Evolutionary conservation across 2,329 filamentous ascomycete genomes (phyloP).

Genomic region (Alternaria angustiovoidea): DNA sequence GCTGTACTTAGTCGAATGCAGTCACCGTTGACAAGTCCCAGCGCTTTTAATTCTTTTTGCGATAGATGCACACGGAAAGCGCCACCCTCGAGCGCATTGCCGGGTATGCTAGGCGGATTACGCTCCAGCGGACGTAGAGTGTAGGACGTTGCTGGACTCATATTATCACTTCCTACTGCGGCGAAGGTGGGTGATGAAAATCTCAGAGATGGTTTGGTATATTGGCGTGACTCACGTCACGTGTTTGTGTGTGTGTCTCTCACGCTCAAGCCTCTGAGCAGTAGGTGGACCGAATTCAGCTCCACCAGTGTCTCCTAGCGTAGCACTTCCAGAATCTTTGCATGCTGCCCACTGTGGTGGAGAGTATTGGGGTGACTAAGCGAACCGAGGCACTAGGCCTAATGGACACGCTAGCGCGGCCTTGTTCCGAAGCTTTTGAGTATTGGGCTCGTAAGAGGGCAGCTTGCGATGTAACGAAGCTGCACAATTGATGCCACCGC

Average conservation of each 20-base stretch:
- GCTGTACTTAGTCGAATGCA: conserved; percentile 61
- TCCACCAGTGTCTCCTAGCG: neutral
- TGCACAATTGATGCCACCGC: conserved; percentile 56
- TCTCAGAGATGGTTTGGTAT: neutral
- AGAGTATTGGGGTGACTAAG: conserved; percentile 31
- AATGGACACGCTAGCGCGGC: conserved; percentile 18
- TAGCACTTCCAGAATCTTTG: neutral
- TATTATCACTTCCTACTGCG: conserved; percentile 13
- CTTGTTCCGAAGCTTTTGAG: conserved; percentile 29
- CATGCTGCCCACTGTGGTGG: conserved; percentile 15
- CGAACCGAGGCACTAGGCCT: conserved; percentile 19
- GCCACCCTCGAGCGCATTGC: conserved; percentile 62
- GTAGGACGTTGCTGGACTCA: conserved; percentile 49
- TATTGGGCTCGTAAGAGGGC: conserved; percentile 13
- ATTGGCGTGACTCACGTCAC: conserved; percentile 15
- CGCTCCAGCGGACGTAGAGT: conserved; percentile 63
- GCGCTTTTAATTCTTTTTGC: conserved; percentile 62
- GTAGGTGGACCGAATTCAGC: neutral
- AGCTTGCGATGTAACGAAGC: conserved; percentile 45
- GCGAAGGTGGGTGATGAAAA: conserved; percentile 2
- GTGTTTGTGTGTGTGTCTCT: neutral
- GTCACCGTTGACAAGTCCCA: conserved; percentile 67
- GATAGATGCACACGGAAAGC: conserved; percentile 68
- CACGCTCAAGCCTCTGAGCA: neutral
- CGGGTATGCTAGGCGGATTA: conserved; percentile 55